These are phyloP conservation scores for Cyclospora cayetanensis DNA, from an alignment of 169 alveolate genomes.

Conservation along the genomic window DNA sequence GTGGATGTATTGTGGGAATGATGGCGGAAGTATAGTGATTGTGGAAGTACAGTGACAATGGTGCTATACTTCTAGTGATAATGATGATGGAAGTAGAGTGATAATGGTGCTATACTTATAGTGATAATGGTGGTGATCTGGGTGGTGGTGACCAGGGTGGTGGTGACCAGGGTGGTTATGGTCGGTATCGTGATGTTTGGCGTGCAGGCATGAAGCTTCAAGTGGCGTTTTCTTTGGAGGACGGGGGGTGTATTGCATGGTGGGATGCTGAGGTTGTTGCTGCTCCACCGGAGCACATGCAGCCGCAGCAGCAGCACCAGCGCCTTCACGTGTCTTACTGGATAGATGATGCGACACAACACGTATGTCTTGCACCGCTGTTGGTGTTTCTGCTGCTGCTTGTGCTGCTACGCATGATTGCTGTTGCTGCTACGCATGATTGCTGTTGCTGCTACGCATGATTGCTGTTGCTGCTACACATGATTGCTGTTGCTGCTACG, in stretches of 20 bases:
- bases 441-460: too few species aligned
- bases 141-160: too few species aligned
- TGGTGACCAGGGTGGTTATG: too few species aligned
- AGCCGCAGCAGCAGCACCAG: not conserved
- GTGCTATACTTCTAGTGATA: too few species aligned
- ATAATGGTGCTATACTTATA: too few species aligned
- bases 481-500: constrained; percentile 8
- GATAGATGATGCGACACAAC: not conserved
- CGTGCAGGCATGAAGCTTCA: not conserved
- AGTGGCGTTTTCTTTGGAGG: not conserved
- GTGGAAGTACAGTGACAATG: too few species aligned
- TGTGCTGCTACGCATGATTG: not conserved
- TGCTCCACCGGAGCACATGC: not conserved
- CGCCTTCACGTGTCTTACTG: not conserved
- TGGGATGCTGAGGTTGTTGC: constrained; percentile 15
- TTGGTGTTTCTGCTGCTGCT: not conserved
- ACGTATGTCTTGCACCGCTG: not conserved
- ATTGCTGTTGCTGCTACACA: not conserved
- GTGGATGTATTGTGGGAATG: too few species aligned
- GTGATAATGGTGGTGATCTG: too few species aligned
- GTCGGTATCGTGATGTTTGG: too few species aligned
- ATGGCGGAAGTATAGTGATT: too few species aligned
- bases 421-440: not conserved
- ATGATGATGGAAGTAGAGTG: too few species aligned
- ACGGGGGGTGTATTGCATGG: constrained; percentile 7